These are phyloP conservation scores for Aphanomyces euteiches DNA, from an alignment of 352 stramenopile species.

Conservation along the genomic window DNA sequence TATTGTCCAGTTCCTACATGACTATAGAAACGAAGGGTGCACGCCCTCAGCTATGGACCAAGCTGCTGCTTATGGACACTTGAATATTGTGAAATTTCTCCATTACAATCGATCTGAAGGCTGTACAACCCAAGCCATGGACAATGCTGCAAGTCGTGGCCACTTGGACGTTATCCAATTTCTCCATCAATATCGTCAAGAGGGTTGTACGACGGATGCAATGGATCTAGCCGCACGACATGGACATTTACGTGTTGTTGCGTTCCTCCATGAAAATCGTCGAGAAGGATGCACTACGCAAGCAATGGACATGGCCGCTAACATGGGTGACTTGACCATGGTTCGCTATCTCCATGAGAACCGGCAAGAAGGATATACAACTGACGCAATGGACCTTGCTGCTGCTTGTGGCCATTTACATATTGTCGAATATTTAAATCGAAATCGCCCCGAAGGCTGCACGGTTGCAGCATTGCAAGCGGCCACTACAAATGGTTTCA, in stretches of 20 bases:
- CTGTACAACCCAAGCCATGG: constrained; percentile 27
- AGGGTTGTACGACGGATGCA: constrained; percentile 28
- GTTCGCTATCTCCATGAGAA: constrained; percentile 8
- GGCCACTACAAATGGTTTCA: constrained; percentile 9
- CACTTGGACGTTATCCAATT: constrained; percentile 31
- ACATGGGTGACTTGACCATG: constrained; percentile 15
- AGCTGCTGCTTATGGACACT: constrained; percentile 20
- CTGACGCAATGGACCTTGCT: constrained; percentile 11
- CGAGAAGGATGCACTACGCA: constrained; percentile 33
- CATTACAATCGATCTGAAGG: constrained; percentile 38
- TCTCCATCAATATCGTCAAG: constrained; percentile 26
- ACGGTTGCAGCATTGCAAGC: constrained; percentile 30
- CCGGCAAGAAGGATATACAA: constrained; percentile 2
- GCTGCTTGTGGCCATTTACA: constrained; percentile 21
- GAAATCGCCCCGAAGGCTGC: constrained; percentile 28
- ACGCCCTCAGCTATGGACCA: constrained; percentile 19
- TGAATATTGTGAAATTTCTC: constrained; percentile 31
- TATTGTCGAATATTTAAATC: constrained; percentile 25
- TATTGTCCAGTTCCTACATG: constrained; percentile 37
- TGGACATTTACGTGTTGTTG: constrained; percentile 15
- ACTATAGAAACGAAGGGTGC: constrained; percentile 29
- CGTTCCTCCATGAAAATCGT: constrained; percentile 36
- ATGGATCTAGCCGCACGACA: constrained; percentile 28
- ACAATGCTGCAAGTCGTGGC: constrained; percentile 21
- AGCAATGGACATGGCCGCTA: constrained; percentile 27